These are phyloP conservation scores for Diphasiastrum complanatum DNA, from an alignment of 83 land plant species.

Conservation along the genomic window DNA sequence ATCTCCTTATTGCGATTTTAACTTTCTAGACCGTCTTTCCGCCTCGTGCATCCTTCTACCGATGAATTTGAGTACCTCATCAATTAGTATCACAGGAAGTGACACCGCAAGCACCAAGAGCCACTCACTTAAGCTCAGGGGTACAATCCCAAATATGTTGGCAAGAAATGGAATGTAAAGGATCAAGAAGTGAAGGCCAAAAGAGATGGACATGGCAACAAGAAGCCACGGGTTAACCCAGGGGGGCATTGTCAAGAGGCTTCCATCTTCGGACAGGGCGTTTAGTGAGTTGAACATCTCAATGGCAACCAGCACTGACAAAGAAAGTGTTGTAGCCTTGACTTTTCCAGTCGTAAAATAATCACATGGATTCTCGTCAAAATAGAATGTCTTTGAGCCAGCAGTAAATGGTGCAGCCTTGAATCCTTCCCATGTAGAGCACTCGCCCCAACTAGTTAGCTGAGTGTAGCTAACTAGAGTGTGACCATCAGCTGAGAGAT, in stretches of 20 bases:
- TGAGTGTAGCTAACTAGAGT: conserved; percentile 36
- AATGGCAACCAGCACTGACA: conserved; percentile 40
- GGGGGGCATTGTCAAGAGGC: conserved; percentile 39
- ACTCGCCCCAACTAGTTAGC: conserved; percentile 35
- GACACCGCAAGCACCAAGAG: conserved; percentile 30
- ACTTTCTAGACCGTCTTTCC: background rate
- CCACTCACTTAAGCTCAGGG: conserved; percentile 43
- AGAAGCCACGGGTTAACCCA: conserved; percentile 44
- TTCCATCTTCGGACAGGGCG: conserved; percentile 43
- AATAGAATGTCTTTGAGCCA: conserved; percentile 26
- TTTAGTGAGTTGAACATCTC: conserved; percentile 48
- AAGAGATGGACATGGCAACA: conserved; percentile 36
- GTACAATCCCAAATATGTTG: conserved; percentile 38
- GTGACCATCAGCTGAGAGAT: conserved; percentile 32
- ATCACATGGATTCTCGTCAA: conserved; percentile 34
- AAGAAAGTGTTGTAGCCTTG: conserved; percentile 40
- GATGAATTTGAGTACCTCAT: conserved; percentile 34
- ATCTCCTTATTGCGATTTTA: conserved; percentile 8
- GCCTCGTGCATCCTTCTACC: conserved; percentile 24
- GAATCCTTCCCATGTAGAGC: conserved; percentile 39
- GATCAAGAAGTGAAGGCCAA: conserved; percentile 37
- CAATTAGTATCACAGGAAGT: conserved; percentile 38
- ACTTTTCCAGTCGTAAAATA: conserved; percentile 41
- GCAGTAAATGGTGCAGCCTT: conserved; percentile 29
- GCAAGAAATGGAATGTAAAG: conserved; percentile 41